Evolutionary conservation across 768 basidiomycete species (phyloP), one percentile per base, ranked within the genome.

Genomic region (Boletus vinaceobasis): DNA sequence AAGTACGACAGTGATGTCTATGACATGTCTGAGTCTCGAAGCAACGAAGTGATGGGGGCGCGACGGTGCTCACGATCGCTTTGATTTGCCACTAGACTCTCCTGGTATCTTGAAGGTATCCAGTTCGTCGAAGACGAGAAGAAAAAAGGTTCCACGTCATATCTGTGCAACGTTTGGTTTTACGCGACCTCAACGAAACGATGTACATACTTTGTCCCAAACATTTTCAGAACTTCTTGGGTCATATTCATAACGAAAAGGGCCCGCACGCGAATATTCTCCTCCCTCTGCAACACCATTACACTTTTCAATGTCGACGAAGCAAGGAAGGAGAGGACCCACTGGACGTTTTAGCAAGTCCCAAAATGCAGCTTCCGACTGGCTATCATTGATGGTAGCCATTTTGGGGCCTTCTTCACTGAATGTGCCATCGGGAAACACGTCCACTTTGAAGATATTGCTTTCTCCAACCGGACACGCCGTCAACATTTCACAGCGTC

Each of bases 31-130:
- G 14, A 53, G 50, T n/a, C 21, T 47, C 26, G 9, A 13, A 43
- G 19, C 11, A 26, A 32, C 29, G 42, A 15, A 11, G n/a, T 5
- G 49, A 64, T 13, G 58, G 47, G 76, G 71, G 8, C 2, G 29
- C 6, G 32, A 32, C 76, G 72, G 39, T 68, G 23, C 82, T 60
- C 59, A 85, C 82, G 84, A 67, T 86, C 84, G 60, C 81, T 77
- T 43, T 69, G 37, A 1, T 68, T 67, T 15, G 63, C 61, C 5
- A 58, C 35, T 1, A 76, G 53, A 46, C 75, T 77, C 59, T 85
- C 84, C 57, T 84, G 79, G 48, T 80, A 87, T 50, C 84, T 78
- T 1, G 83, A 82, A 2, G 85, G 85, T 57, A 86, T 87, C 84
- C 83, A 85, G 55, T 82, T 84, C 3, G 82, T 64, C 2, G 82